Percentiles rank a stretch among this genome's conserved stretches.
phyloP scores from a whole-genome alignment of 2,329 filamentous ascomycete genomes.

The Daldinia eschscholtzii region DNA sequence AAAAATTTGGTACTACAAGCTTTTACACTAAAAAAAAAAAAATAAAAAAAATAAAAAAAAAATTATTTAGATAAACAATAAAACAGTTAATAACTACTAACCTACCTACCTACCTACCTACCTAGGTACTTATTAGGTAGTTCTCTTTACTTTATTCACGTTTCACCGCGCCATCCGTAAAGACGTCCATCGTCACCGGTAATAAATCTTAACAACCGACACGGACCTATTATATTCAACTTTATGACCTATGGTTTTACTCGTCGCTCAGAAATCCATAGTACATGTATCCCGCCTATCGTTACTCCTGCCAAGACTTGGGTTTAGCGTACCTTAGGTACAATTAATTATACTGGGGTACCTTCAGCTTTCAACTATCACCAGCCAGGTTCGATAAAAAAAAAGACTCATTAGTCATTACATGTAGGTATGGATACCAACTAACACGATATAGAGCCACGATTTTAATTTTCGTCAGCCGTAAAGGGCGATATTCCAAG shows the following conservation, averaged over 20 bases:
- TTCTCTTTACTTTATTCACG: neutral
- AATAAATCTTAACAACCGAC: neutral
- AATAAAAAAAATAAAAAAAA: constrained; percentile 11
- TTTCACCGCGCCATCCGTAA: constrained; percentile 4
- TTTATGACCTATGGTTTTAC: neutral
- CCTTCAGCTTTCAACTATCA: constrained; percentile 3
- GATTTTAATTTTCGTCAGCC: constrained; percentile 8
- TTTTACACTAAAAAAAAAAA: constrained; percentile 31
- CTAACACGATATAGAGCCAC: constrained; percentile 10
- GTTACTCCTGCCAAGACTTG: constrained; percentile 12
- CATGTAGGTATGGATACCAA: neutral
- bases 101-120: neutral
- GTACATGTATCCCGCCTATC: constrained; percentile 6
- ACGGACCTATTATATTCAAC: neutral
- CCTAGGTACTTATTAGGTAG: neutral
- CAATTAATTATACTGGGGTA: constrained; percentile 1
- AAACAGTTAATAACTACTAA: constrained; percentile 1
- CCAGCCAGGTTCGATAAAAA: constrained; percentile 7
- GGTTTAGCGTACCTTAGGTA: neutral
- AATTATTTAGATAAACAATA: neutral
- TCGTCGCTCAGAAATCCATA: neutral
- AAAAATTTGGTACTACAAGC: neutral
- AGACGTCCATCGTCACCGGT: constrained; percentile 3
- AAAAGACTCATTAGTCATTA: neutral
- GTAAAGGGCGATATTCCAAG: constrained; percentile 37